Percentiles rank a stretch among this genome's conserved stretches.
Evolutionary conservation across 163 green algal species (phyloP).

Genomic region (Coccomyxa subellipsoidea): DNA sequence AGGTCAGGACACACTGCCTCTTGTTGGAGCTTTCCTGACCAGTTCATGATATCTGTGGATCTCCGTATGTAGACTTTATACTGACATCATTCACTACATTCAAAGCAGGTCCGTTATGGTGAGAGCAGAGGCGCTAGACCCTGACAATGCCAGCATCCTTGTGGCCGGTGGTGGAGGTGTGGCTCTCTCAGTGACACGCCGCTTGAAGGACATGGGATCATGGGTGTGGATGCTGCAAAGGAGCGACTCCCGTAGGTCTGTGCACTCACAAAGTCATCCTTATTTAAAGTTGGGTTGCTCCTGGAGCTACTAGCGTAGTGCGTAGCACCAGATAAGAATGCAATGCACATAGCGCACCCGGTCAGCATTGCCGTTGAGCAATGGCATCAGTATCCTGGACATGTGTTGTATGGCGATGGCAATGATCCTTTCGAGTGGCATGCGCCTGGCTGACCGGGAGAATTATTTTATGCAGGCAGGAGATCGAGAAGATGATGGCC

Average conservation of each 20-base stretch:
- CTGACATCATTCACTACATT: no score
- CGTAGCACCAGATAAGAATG: no score
- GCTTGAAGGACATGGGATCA: constrained; percentile 92
- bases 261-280: neutral
- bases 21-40: neutral
- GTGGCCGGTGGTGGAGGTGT: constrained; percentile 89
- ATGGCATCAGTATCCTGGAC: no score
- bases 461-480: constrained; percentile 41
- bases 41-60: no score
- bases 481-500: constrained; percentile 95
- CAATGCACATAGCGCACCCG: no score
- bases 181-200: constrained; percentile 80
- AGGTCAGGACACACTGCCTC: neutral
- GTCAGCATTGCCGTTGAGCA: no score
- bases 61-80: no score
- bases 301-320: no score
- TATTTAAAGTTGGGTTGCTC: no score
- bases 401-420: no score
- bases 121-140: constrained; percentile 66
- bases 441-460: no score
- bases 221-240: constrained; percentile 96
- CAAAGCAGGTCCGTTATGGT: neutral
- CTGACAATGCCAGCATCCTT: constrained; percentile 90
- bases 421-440: no score
- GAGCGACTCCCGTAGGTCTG: constrained; percentile 44